Conservation (phyloP, 192 early-diverging fungal genomes). For the Gonapodya sp. region DNA sequence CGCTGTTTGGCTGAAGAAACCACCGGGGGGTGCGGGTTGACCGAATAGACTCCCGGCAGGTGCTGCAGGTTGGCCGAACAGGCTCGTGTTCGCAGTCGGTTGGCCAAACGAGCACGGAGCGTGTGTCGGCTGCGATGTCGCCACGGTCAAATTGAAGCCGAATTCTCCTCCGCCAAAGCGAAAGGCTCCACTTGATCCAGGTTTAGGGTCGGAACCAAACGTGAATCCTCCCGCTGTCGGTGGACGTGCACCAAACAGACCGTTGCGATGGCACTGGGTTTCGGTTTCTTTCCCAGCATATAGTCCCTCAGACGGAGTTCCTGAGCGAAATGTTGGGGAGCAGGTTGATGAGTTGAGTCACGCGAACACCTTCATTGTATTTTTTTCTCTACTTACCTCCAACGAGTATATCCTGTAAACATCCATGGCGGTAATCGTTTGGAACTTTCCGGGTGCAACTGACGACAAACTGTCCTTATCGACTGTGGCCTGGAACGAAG, state of each 20-base stretch:
- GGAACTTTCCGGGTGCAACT: too few species aligned
- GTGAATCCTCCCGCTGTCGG: slow-evolving; percentile 17
- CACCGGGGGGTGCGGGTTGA: too few species aligned
- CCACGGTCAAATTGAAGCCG: too few species aligned
- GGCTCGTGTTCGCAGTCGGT: too few species aligned
- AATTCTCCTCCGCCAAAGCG: too few species aligned
- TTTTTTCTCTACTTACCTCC: slow-evolving; percentile 58
- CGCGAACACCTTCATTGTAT: background rate
- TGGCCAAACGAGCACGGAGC: too few species aligned
- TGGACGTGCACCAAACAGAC: slow-evolving; percentile 25
- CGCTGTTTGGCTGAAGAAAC: too few species aligned
- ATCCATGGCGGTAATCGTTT: slow-evolving; percentile 72
- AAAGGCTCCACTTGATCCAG: too few species aligned
- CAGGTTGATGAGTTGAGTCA: background rate
- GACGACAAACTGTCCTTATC: too few species aligned
- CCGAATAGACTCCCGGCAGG: slow-evolving; percentile 16
- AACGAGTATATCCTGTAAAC: slow-evolving; percentile 72
- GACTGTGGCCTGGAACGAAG: too few species aligned
- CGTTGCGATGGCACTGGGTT: slow-evolving; percentile 13
- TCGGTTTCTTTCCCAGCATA: slow-evolving; percentile 65
- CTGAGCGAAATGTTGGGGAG: slow-evolving; percentile 19
- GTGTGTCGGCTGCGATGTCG: too few species aligned
- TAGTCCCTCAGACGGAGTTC: slow-evolving; percentile 87
- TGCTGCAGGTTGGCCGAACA: too few species aligned
- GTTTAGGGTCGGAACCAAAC: slow-evolving; percentile 41